phyloP scores from a whole-genome alignment of 352 stramenopile genomes.

The Globisporangium echinulatum region DNA sequence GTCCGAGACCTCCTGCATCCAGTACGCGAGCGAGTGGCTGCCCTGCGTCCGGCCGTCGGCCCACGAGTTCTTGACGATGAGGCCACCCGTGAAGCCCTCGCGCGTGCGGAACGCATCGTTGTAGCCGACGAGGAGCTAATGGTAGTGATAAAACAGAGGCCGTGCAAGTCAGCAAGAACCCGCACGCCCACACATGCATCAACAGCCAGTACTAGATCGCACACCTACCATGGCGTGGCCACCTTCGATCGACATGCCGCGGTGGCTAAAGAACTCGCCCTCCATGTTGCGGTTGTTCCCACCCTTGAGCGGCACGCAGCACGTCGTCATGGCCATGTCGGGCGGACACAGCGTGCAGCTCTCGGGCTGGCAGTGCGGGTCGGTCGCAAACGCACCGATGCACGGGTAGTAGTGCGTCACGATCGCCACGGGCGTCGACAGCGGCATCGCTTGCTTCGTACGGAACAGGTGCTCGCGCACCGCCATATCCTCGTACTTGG shows the following conservation, averaged over 20 bases:
- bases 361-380: conserved; percentile 56
- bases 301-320: conserved; percentile 63
- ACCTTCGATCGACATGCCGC: conserved; percentile 73
- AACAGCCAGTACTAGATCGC: neutral
- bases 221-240: conserved; percentile 66
- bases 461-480: conserved; percentile 63
- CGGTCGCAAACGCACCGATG: conserved; percentile 47
- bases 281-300: conserved; percentile 79
- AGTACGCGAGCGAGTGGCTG: conserved; percentile 72
- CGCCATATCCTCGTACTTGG: conserved; percentile 79
- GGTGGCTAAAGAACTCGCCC: conserved; percentile 77
- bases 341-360: conserved; percentile 64
- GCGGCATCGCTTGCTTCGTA: conserved; percentile 71
- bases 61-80: conserved; percentile 81
- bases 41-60: conserved; percentile 52
- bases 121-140: conserved; percentile 69
- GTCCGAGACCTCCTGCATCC: conserved; percentile 78
- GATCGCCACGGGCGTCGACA: conserved; percentile 68
- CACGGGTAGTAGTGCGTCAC: conserved; percentile 81
- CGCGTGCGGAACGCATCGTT: conserved; percentile 71
- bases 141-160: neutral
- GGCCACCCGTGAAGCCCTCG: conserved; percentile 62
- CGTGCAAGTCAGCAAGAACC: neutral
- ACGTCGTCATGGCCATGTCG: conserved; percentile 73
- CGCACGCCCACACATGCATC: too few relatives aligned